Evolutionary conservation across 768 basidiomycete species (phyloP).

Genomic region (Auriscalpium orientale): DNA sequence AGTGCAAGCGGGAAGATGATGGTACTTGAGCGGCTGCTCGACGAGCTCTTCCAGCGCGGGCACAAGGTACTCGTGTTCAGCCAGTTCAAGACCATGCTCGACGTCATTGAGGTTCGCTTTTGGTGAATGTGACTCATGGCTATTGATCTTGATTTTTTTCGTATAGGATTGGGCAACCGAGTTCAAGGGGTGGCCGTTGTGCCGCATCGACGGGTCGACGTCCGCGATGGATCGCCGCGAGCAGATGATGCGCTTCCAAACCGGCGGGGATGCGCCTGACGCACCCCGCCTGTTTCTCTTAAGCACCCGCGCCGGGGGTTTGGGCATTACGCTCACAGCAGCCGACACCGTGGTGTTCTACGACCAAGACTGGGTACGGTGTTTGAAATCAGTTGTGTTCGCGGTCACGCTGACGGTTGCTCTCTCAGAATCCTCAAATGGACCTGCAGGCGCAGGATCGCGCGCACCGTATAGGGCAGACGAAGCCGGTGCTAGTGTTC

Average conservation of each 20-base stretch:
- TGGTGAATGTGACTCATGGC: not conserved
- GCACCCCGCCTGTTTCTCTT: constrained; percentile 74
- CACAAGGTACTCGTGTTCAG: constrained; percentile 88
- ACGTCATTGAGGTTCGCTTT: constrained; percentile 76
- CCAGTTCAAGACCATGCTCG: constrained; percentile 94
- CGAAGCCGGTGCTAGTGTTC: constrained; percentile 82
- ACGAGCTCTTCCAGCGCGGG: constrained; percentile 66
- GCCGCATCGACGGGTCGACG: constrained; percentile 89
- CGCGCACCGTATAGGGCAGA: constrained; percentile 95
- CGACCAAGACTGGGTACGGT: constrained; percentile 80
- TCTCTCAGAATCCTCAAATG: constrained; percentile 81
- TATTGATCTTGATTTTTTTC: not conserved
- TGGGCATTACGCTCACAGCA: constrained; percentile 74
- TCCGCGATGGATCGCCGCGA: constrained; percentile 73
- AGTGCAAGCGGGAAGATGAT: constrained; percentile 96
- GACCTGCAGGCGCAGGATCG: constrained; percentile 94
- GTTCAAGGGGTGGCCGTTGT: constrained; percentile 75
- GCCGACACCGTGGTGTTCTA: constrained; percentile 94
- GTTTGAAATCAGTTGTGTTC: constrained; percentile 16
- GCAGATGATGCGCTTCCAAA: constrained; percentile 82
- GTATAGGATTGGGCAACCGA: constrained; percentile 82
- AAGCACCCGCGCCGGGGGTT: constrained; percentile 71
- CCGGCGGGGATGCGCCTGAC: constrained; percentile 48
- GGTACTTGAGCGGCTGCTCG: constrained; percentile 81
- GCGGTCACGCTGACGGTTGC: not conserved